phyloP scores from a whole-genome alignment of 495 filamentous ascomycete species.

The Podospora anserina region DNA sequence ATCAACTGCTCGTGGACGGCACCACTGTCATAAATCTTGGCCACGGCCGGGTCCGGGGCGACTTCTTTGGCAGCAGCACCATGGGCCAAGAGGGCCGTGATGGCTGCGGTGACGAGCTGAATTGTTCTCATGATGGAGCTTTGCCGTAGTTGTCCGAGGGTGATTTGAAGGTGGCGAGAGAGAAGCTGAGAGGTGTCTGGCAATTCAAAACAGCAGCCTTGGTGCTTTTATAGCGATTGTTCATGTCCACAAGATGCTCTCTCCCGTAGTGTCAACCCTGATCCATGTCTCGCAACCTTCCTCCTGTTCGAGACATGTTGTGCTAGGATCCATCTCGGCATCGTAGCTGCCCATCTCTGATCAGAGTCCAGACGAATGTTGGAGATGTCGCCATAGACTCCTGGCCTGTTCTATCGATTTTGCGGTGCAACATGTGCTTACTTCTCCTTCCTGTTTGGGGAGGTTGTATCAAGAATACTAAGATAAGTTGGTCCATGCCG shows the following conservation, averaged over 20 bases:
- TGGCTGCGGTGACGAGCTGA: slow-evolving; percentile 15
- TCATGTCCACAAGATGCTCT: not conserved
- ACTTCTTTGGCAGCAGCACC: slow-evolving; percentile 33
- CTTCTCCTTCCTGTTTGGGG: slow-evolving; percentile 9
- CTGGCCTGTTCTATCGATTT: not conserved
- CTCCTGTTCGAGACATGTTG: not conserved
- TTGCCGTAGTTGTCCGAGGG: not conserved
- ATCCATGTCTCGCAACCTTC: not conserved
- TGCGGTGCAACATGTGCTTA: not conserved
- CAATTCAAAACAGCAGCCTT: not conserved
- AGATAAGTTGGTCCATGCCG: not conserved
- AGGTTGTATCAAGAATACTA: slow-evolving; percentile 3
- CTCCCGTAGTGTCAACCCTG: not conserved
- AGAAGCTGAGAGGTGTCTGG: not conserved
- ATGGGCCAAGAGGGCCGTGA: slow-evolving; percentile 35
- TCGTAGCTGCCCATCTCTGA: not conserved
- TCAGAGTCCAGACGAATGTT: not conserved
- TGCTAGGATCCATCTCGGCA: not conserved
- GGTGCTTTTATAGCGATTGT: not conserved
- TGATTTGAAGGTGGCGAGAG: not conserved
- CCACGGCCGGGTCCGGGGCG: slow-evolving; percentile 22
- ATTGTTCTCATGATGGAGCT: slow-evolving; percentile 11
- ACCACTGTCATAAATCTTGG: slow-evolving; percentile 42
- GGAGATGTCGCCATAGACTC: not conserved
- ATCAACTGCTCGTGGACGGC: slow-evolving; percentile 45